phyloP scores from a whole-genome alignment of 306 rosid genomes.

The Quercus gilva region DNA sequence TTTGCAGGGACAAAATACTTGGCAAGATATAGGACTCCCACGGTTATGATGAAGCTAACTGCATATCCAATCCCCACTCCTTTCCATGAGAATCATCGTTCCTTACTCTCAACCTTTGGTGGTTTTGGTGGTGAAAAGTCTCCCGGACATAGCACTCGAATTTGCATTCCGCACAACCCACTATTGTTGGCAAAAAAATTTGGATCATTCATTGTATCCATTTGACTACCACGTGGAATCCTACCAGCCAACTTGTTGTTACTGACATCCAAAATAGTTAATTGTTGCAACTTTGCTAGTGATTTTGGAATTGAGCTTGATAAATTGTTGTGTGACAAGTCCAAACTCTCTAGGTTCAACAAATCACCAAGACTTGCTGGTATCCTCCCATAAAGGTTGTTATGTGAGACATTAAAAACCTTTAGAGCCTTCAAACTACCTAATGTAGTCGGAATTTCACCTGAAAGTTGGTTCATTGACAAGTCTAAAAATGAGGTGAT shows the following conservation, averaged over 20 bases:
- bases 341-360: slow-evolving; percentile 25
- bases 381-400: slow-evolving; percentile 19
- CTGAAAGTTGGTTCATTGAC: slow-evolving; percentile 17
- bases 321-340: too few relatives aligned
- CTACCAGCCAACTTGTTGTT: slow-evolving; percentile 18
- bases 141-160: neutral
- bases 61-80: slow-evolving; percentile 29
- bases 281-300: too few relatives aligned
- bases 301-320: fast-evolving
- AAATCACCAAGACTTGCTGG: slow-evolving; percentile 30
- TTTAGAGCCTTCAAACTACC: slow-evolving; percentile 24
- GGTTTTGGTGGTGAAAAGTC: neutral
- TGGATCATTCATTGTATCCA: slow-evolving; percentile 2
- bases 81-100: slow-evolving; percentile 16
- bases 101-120: neutral
- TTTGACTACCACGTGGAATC: slow-evolving; percentile 25
- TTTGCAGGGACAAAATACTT: neutral
- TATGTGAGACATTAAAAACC: slow-evolving; percentile 24
- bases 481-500: neutral
- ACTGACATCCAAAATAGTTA: slow-evolving; percentile 11
- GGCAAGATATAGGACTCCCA: slow-evolving; percentile 1
- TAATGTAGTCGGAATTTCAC: slow-evolving; percentile 16
- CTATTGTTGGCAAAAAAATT: too few relatives aligned
- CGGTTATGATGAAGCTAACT: slow-evolving; percentile 11
- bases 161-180: too few relatives aligned